Conservation (phyloP, 2,329 filamentous ascomycete genomes). For the Chaetomium sp. region DNA sequence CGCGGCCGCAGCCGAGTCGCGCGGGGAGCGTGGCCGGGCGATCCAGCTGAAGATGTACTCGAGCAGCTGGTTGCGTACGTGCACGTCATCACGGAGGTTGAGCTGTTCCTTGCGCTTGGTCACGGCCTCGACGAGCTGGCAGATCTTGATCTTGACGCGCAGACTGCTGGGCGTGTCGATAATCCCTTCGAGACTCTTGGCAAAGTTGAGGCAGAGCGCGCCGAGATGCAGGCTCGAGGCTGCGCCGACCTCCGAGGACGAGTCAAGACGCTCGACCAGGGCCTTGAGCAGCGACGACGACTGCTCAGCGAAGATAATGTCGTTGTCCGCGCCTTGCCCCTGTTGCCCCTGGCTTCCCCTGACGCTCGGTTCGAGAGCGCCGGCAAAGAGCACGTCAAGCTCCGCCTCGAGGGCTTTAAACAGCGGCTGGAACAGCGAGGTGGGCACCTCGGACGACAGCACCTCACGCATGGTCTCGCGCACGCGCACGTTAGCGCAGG, state of each 20-base stretch:
- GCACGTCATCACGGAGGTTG: slow-evolving; percentile 61
- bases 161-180: slow-evolving; percentile 50
- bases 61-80: slow-evolving; percentile 61
- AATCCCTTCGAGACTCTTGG: slow-evolving; percentile 57
- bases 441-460: slow-evolving; percentile 57
- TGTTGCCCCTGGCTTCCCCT: slow-evolving; percentile 16
- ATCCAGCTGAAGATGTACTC: slow-evolving; percentile 66
- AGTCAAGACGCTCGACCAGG: slow-evolving; percentile 58
- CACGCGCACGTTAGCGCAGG: slow-evolving; percentile 57
- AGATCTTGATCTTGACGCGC: slow-evolving; percentile 63
- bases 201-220: slow-evolving; percentile 57
- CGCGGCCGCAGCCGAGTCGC: slow-evolving; percentile 30
- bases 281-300: slow-evolving; percentile 56
- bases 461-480: slow-evolving; percentile 62
- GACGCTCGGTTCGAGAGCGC: slow-evolving; percentile 44
- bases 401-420: slow-evolving; percentile 61
- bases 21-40: slow-evolving; percentile 50
- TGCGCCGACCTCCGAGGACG: slow-evolving; percentile 54
- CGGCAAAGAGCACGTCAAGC: slow-evolving; percentile 56
- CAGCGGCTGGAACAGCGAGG: slow-evolving; percentile 54
- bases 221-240: slow-evolving; percentile 60
- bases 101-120: slow-evolving; percentile 61
- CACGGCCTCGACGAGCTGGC: slow-evolving; percentile 59
- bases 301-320: slow-evolving; percentile 62
- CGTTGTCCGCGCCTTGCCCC: slow-evolving; percentile 45